Evolutionary conservation across 768 basidiomycete genomes (phyloP).

Genomic region (Termitomyces sp.): DNA sequence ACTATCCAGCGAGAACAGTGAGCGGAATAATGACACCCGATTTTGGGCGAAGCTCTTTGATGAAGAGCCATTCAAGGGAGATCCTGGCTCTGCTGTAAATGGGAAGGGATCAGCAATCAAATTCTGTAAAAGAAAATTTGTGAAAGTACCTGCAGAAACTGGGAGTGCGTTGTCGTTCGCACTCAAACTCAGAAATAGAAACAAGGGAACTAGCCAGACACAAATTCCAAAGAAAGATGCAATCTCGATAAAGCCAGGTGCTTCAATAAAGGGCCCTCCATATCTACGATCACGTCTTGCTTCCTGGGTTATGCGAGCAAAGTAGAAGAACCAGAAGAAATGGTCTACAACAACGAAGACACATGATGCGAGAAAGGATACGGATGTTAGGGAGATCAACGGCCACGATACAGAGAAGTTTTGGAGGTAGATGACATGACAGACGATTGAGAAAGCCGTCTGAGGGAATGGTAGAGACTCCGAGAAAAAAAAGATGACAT

Average conservation of each 20-base stretch:
- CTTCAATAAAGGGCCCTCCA: constrained; percentile 28
- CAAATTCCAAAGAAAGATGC: constrained; percentile 81
- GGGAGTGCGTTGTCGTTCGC: constrained; percentile 97
- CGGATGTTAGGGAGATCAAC: constrained; percentile 83
- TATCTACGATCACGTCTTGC: constrained; percentile 50
- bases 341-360: constrained; percentile 82
- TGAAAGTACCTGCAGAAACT: constrained; percentile 42
- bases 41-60: constrained; percentile 20
- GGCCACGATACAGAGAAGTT: constrained; percentile 93
- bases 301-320: constrained; percentile 65
- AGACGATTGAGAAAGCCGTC: constrained; percentile 71
- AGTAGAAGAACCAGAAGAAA: constrained; percentile 96
- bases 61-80: constrained; percentile 26
- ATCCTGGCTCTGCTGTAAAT: constrained; percentile 29
- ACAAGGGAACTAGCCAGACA: constrained; percentile 88
- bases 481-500: constrained; percentile 68
- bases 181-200: constrained; percentile 91
- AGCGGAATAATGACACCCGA: constrained; percentile 61
- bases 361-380: constrained; percentile 82
- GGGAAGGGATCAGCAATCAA: not conserved
- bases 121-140: not conserved
- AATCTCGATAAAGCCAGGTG: constrained; percentile 62
- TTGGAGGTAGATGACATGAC: constrained; percentile 86
- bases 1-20: constrained; percentile 45
- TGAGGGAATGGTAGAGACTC: constrained; percentile 79